phyloP scores from a whole-genome alignment of 768 basidiomycete genomes.

The Boletus barrowsii region DNA sequence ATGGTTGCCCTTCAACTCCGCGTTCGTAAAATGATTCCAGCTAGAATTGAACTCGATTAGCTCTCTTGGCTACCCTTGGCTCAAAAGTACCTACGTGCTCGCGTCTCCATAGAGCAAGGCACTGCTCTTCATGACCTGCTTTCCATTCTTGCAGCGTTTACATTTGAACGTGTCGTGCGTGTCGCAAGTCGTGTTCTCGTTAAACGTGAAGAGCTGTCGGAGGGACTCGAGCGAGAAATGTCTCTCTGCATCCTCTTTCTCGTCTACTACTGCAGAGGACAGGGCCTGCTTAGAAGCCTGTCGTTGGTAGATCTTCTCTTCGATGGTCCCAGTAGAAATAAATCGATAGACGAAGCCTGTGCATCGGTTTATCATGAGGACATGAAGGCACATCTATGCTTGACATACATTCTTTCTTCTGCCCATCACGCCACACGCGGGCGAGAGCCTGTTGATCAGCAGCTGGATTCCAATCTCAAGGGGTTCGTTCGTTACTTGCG shows the following conservation, averaged over 20 bases:
- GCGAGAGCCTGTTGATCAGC: constrained; percentile 98
- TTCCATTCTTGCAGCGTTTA: constrained; percentile 84
- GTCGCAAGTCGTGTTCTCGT: constrained; percentile 81
- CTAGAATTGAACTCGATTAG: constrained; percentile 38
- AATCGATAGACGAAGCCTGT: constrained; percentile 97
- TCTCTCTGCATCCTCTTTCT: constrained; percentile 91
- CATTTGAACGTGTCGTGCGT: constrained; percentile 99
- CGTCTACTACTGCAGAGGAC: constrained; percentile 97
- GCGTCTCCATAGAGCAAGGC: constrained; percentile 94
- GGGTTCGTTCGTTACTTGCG: neutral
- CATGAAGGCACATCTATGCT: neutral
- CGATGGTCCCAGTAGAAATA: constrained; percentile 94
- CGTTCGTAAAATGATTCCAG: constrained; percentile 97
- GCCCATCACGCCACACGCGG: constrained; percentile 98
- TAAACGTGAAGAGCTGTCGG: constrained; percentile 88
- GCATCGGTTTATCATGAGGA: neutral
- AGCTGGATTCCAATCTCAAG: constrained; percentile 95
- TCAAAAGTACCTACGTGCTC: constrained; percentile 73
- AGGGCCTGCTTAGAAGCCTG: constrained; percentile 96
- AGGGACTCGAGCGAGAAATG: constrained; percentile 91
- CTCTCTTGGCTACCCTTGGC: neutral
- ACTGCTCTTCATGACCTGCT: constrained; percentile 76
- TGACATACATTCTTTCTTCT: constrained; percentile 95
- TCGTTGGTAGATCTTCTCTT: constrained; percentile 98
- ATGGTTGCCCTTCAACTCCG: constrained; percentile 85